Evolutionary conservation across 140 eudicot genomes (phyloP).

Genomic region (Senecio squalidus): DNA sequence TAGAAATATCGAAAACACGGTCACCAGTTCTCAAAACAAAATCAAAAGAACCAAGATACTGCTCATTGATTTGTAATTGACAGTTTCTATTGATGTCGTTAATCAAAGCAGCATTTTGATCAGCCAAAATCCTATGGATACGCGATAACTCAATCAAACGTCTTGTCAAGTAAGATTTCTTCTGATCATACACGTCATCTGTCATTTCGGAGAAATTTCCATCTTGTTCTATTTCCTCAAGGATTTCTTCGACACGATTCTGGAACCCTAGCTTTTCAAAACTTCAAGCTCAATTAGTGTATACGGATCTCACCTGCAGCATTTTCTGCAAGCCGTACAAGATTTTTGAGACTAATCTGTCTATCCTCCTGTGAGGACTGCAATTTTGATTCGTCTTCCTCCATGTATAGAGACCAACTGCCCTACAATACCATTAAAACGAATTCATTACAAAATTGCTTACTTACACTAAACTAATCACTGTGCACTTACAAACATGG

Average conservation of each 20-base stretch:
- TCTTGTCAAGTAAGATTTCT: slow-evolving; percentile 34
- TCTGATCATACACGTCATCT: slow-evolving; percentile 21
- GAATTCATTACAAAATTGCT: no score
- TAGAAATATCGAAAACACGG: slow-evolving; percentile 42
- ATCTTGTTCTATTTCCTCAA: slow-evolving; percentile 28
- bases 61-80: no score
- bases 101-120: no score
- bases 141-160: slow-evolving; percentile 34
- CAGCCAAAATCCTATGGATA: slow-evolving; percentile 44
- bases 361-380: slow-evolving; percentile 5
- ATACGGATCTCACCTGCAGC: slow-evolving; percentile 35
- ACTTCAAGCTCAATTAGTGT: background rate
- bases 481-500: no score
- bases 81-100: slow-evolving; percentile 27
- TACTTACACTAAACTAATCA: no score
- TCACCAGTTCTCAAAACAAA: slow-evolving; percentile 40
- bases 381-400: slow-evolving; percentile 22
- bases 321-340: slow-evolving; percentile 44
- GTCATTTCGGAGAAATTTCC: slow-evolving; percentile 21
- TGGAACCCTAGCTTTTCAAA: slow-evolving; percentile 39
- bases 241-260: slow-evolving; percentile 37
- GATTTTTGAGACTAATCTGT: slow-evolving; percentile 24
- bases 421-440: no score
- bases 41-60: no score
- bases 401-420: slow-evolving; percentile 28